Evolutionary conservation across 2,329 filamentous ascomycete genomes (phyloP).

Genomic region (Arthrocladium fulminans): DNA sequence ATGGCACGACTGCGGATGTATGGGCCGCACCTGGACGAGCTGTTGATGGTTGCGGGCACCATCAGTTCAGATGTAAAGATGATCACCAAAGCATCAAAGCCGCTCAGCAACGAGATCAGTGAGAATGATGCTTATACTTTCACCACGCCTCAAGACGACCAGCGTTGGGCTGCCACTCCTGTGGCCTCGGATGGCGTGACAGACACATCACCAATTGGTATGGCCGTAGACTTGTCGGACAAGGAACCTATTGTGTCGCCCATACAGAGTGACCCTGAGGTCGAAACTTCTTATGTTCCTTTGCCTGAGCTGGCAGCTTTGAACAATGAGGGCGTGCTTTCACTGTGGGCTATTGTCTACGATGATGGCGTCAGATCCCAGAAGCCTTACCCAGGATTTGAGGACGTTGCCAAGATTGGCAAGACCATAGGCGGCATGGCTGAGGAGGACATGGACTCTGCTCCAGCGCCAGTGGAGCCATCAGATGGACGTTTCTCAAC

Average conservation of each 20-base stretch:
- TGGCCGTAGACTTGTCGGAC: slow-evolving; percentile 73
- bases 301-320: slow-evolving; percentile 76
- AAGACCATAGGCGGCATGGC: slow-evolving; percentile 17
- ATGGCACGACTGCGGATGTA: slow-evolving; percentile 71
- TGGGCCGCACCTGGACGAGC: slow-evolving; percentile 67
- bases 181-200: slow-evolving; percentile 53
- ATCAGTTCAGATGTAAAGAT: slow-evolving; percentile 70
- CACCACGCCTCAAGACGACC: slow-evolving; percentile 64
- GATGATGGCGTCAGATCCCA: slow-evolving; percentile 71
- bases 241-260: slow-evolving; percentile 70
- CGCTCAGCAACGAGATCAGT: slow-evolving; percentile 54
- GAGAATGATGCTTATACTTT: slow-evolving; percentile 63
- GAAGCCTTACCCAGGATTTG: slow-evolving; percentile 63
- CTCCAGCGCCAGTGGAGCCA: slow-evolving; percentile 25
- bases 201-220: slow-evolving; percentile 71
- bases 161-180: slow-evolving; percentile 64
- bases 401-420: slow-evolving; percentile 15
- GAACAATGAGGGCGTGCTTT: slow-evolving; percentile 79
- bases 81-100: slow-evolving; percentile 61
- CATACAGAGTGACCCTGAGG: slow-evolving; percentile 65
- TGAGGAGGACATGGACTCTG: slow-evolving; percentile 6
- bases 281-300: slow-evolving; percentile 68
- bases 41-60: slow-evolving; percentile 74
- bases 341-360: slow-evolving; percentile 87
- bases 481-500: background rate